phyloP scores from a whole-genome alignment of 2,329 filamentous ascomycete species.

The Hypoxylon sp. region DNA sequence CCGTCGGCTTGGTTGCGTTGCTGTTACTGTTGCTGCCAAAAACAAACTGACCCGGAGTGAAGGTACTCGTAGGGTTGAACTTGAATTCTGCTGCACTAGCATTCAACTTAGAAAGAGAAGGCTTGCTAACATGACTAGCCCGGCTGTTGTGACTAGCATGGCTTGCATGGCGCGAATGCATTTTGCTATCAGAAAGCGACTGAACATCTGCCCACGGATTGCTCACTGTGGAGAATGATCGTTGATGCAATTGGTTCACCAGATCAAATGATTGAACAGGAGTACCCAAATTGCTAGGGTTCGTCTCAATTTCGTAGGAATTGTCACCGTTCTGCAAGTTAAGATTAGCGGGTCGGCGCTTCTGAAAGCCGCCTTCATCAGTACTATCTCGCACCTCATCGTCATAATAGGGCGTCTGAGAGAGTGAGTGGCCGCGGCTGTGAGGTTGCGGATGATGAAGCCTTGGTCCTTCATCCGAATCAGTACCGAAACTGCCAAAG shows the following conservation, averaged over 20 bases:
- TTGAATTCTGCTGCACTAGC: constrained; percentile 90
- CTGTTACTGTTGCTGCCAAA: constrained; percentile 52
- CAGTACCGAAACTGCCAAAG: constrained; percentile 62
- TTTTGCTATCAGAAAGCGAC: constrained; percentile 50
- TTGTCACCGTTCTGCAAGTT: constrained; percentile 57
- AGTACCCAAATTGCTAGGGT: constrained; percentile 75
- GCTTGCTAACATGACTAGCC: constrained; percentile 74
- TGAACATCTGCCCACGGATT: constrained; percentile 70
- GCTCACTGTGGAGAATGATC: constrained; percentile 63
- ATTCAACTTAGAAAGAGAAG: constrained; percentile 82
- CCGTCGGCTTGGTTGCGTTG: constrained; percentile 57
- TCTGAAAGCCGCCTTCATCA: constrained; percentile 50
- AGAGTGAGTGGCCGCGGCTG: constrained; percentile 75
- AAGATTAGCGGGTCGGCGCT: constrained; percentile 52
- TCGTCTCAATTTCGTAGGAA: constrained; percentile 74
- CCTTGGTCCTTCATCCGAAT: constrained; percentile 62
- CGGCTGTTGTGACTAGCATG: constrained; percentile 68
- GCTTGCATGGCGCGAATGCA: constrained; percentile 55
- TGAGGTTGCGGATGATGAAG: constrained; percentile 79
- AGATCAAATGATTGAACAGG: constrained; percentile 63
- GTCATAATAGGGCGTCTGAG: constrained; percentile 70
- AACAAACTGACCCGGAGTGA: constrained; percentile 60
- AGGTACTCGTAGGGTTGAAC: constrained; percentile 67
- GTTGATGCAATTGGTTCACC: constrained; percentile 59
- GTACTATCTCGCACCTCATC: constrained; percentile 55